A percentile compares a stretch with the other conserved stretches of the same genome.
Evolutionary conservation across 305 asterid genomes (phyloP).

Genomic region (Rubia peregrina): DNA sequence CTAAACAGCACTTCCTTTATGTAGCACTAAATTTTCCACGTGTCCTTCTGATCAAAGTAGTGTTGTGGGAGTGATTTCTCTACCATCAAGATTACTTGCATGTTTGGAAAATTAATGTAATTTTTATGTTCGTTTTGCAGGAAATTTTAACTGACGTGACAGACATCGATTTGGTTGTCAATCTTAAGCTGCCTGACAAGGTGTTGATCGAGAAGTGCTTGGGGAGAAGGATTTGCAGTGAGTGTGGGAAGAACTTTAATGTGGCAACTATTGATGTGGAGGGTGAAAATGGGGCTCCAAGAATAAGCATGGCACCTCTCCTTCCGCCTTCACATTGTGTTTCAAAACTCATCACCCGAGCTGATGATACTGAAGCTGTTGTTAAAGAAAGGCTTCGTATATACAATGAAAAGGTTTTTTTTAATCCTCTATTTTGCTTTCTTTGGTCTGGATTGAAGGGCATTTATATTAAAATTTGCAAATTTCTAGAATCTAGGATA

Average conservation of each 20-base stretch:
- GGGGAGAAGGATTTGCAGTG: constrained; percentile 82
- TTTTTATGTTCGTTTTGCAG: constrained; percentile 36
- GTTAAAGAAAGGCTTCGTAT: constrained; percentile 74
- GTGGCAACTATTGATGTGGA: constrained; percentile 69
- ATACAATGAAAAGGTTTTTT: constrained; percentile 69
- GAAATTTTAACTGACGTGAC: constrained; percentile 88
- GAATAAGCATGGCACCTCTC: constrained; percentile 86
- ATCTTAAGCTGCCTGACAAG: constrained; percentile 85
- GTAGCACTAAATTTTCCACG: not conserved
- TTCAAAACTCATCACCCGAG: constrained; percentile 80
- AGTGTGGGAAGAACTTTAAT: constrained; percentile 91
- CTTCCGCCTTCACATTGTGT: constrained; percentile 71
- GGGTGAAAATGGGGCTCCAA: constrained; percentile 89
- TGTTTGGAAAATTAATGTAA: not conserved
- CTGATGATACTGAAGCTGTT: constrained; percentile 81
- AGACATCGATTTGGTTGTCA: constrained; percentile 84
- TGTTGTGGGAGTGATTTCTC: not conserved
- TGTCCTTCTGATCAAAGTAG: not conserved
- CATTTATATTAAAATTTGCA: not conserved
- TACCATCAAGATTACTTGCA: not conserved
- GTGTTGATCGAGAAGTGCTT: constrained; percentile 93
- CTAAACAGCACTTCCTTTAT: not conserved
- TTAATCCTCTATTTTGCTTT: not conserved
- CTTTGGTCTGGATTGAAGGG: not conserved
- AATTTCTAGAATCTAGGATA: not conserved